Evolutionary conservation across 495 filamentous ascomycete species (phyloP).

Genomic region (Trichodelitschia bisporula): DNA sequence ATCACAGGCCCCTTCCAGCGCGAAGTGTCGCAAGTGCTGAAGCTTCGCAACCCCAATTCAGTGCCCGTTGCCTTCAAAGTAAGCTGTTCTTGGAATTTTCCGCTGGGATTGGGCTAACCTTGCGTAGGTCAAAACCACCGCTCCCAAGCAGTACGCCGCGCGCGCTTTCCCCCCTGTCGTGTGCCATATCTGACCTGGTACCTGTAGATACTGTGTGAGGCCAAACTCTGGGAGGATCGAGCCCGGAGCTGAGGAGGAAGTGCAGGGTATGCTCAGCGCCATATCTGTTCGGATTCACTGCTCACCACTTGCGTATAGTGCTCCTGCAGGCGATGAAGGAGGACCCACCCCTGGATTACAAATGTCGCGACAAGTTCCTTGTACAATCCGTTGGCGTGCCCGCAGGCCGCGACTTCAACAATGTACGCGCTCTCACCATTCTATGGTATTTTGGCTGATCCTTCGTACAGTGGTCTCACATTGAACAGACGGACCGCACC

Average conservation of each 20-base stretch:
- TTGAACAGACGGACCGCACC: constrained; percentile 53
- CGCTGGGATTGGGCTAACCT: not conserved
- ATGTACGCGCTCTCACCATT: too few relatives aligned
- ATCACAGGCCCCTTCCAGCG: constrained; percentile 65
- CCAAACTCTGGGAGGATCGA: constrained; percentile 94
- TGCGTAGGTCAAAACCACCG: constrained; percentile 85
- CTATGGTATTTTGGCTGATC: constrained; percentile 38
- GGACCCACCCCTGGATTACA: constrained; percentile 61
- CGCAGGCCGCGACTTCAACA: constrained; percentile 57
- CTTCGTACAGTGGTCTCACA: constrained; percentile 39
- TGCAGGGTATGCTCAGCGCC: constrained; percentile 43
- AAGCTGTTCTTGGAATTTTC: not conserved
- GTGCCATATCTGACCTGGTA: too few relatives aligned
- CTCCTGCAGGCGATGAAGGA: constrained; percentile 94
- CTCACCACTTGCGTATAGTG: constrained; percentile 27
- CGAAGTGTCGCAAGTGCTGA: constrained; percentile 67
- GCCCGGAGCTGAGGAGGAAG: constrained; percentile 64
- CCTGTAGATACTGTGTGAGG: constrained; percentile 96
- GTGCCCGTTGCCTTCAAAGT: constrained; percentile 92
- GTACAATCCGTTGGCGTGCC: constrained; percentile 82
- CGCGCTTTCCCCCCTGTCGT: constrained; percentile 2
- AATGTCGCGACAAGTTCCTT: constrained; percentile 93
- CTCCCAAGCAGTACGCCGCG: constrained; percentile 81
- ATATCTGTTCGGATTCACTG: constrained; percentile 4
- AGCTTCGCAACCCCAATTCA: constrained; percentile 51